These are phyloP conservation scores for Talaromyces verruculosus DNA, from an alignment of 2,329 filamentous ascomycete species.

Conservation along the genomic window DNA sequence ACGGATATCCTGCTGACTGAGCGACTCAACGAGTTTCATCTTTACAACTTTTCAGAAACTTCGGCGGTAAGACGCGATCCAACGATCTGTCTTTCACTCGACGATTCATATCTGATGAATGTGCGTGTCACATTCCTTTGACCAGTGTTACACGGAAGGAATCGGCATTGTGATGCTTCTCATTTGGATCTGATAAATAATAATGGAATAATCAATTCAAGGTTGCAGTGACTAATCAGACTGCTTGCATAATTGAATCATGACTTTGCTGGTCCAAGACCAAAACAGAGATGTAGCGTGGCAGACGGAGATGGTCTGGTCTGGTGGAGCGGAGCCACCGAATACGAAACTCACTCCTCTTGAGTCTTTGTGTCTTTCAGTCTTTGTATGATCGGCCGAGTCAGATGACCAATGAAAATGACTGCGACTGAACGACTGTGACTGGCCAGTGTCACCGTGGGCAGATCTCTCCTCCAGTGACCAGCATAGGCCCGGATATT, in stretches of 20 bases:
- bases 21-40: background rate
- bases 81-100: slow-evolving; percentile 2
- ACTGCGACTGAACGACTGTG: background rate
- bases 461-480: background rate
- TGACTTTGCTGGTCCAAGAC: background rate
- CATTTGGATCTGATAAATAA: background rate
- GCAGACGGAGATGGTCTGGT: slow-evolving; percentile 9
- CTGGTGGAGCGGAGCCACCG: slow-evolving; percentile 3
- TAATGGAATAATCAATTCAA: background rate
- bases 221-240: slow-evolving; percentile 13
- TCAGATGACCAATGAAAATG: background rate
- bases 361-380: background rate
- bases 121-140: slow-evolving; percentile 7
- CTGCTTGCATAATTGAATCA: background rate
- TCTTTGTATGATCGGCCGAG: slow-evolving; percentile 10
- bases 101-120: slow-evolving; percentile 5
- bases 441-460: background rate
- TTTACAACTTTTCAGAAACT: slow-evolving; percentile 2
- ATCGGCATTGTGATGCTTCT: slow-evolving; percentile 13
- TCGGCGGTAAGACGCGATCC: slow-evolving; percentile 10
- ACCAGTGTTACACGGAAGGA: slow-evolving; percentile 5
- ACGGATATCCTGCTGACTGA: slow-evolving; percentile 2
- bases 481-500: background rate
- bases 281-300: slow-evolving; percentile 1
- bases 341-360: slow-evolving; percentile 2